Evolutionary conservation across 352 stramenopile genomes (phyloP), one percentile per base, ranked within the genome.

Genomic region (Phytophthora kernoviae): DNA sequence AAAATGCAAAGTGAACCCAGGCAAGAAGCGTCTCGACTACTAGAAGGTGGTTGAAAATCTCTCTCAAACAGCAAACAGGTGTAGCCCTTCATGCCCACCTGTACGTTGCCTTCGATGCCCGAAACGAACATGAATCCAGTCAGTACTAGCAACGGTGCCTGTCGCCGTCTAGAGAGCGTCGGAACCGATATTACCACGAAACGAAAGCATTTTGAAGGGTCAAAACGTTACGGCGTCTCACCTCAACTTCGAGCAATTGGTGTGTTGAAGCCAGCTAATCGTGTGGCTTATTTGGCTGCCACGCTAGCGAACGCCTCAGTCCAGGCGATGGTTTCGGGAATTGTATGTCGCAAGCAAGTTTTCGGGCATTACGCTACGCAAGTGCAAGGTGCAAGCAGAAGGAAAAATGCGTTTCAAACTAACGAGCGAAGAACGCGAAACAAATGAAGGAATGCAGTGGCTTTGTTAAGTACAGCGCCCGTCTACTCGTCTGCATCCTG

Each of bases 401-500:
- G 9, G 14, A 17, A 39, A 8, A 39, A 12, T 39, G 33, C 33
- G 9, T 39, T n/a, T n/a, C 14, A 8, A 39, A n/a, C 14, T 39
- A 39, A 39, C 2, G 33, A 39, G 14, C 11, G 33, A 14, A 8
- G 10, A 5, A 39, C 33, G 33, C 24, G 24, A 30, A 30, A 30
- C 24, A 30, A 30, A 30, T 30, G 24, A 3, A n/a, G n/a, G n/a
- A 6, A 30, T 30, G 24, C 6, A 30, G 24, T 6, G 24, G 6
- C 24, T 6, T 30, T 30, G 24, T 30, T 30, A 30, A 30, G 24
- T 30, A 30, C 24, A 30, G 24, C n/a, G n/a, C n/a, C 24, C 24
- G 15, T 57, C 55, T 68, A 80, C 49, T 75, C 73, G 40, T 86
- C 73, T 4, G 39, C 44, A 43, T 87, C 78, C 40, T 84, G 75